Evolutionary conservation across 768 basidiomycete genomes (phyloP), one percentile per base, ranked within the genome.

Genomic region (Hemileccinum rubropunctum): DNA sequence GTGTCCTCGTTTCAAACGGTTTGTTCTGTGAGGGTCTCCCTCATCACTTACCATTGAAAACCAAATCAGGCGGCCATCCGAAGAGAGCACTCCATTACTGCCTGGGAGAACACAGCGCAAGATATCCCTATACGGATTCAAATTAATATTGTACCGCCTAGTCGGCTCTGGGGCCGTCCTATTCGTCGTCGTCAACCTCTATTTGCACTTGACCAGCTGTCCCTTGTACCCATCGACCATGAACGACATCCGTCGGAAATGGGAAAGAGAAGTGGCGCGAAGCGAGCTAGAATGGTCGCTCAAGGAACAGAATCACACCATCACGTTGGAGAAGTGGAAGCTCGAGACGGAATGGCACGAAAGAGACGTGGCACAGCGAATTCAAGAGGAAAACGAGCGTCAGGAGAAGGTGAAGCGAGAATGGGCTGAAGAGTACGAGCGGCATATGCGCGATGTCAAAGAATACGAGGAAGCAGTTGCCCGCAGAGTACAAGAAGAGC

Each of bases 321-420:
- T 17, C 7, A n/a, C 18, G 0, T 21, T 35, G 34, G 20, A 45
- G 6, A 17, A 45, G 6, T 61, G 59, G 60, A 37, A 55, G 6
- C 30, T 50, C 3, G 23, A 61, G n/a, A 18, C 3, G 5, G 47
- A 60, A 28, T 47, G 38, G 48, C 56, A 60, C 28, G 46, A 54
- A 9, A 42, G 23, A 17, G 32, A 17, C 9, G 47, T 51, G 8
- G 52, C 14, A 5, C 52, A 37, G 10, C 35, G 32, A 20, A 40
- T 47, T 2, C 45, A 8, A 1, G 47, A 57, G 20, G 59, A 60
- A n/a, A 33, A 50, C 28, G 45, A 47, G 10, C 55, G 48, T 4
- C 51, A 42, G 26, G 46, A 47, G 33, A 45, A 23, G 37, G 47
- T 41, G 14, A 47, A 39, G 15, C 3, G 21, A 26, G 39, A 36